A percentile compares a stretch with the other conserved stretches of the same genome.
phyloP scores from a whole-genome alignment of 352 stramenopile genomes.

The Blastocystis sp. region DNA sequence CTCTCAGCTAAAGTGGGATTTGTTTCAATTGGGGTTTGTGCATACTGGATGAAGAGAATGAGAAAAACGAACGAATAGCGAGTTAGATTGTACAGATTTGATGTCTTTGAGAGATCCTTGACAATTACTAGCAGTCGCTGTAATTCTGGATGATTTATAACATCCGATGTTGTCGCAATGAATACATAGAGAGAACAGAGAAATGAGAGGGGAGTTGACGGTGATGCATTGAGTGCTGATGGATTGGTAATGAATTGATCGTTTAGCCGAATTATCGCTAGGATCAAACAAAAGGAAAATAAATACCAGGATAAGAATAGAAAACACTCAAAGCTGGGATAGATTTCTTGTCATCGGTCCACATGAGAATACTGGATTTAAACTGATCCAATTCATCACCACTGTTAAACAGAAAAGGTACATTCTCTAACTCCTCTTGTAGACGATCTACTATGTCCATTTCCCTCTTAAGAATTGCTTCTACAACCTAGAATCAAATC shows the following conservation, averaged over 20 bases:
- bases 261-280: neutral
- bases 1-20: neutral
- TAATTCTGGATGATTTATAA: neutral
- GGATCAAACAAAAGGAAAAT: neutral
- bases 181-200: slow-evolving; percentile 23
- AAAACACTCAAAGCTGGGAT: neutral
- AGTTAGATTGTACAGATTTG: neutral
- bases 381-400: neutral
- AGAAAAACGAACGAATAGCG: slow-evolving; percentile 3
- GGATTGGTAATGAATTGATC: neutral
- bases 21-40: neutral
- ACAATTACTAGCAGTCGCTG: neutral
- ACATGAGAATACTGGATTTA: neutral
- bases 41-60: neutral
- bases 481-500: neutral
- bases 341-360: neutral
- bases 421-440: neutral
- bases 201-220: neutral
- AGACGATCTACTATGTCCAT: neutral
- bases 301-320: neutral
- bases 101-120: neutral
- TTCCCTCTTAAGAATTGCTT: neutral
- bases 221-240: neutral
- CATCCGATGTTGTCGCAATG: neutral
- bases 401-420: neutral